phyloP scores from a whole-genome alignment of 805 yeast species.

The Cyberlindnera americana region DNA sequence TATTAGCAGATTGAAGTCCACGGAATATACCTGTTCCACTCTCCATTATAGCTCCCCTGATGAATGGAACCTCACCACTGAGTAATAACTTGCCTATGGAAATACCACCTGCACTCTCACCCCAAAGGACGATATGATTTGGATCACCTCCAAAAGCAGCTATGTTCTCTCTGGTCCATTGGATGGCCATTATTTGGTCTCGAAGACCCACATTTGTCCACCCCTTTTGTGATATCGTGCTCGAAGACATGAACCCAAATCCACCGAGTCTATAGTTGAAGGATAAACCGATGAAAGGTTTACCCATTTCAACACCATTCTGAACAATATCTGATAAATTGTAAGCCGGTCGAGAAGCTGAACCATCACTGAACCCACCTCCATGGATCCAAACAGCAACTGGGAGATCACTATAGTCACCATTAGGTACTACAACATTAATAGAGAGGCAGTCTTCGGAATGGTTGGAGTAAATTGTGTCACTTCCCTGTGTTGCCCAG shows the following conservation, averaged over 20 bases:
- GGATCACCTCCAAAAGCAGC: slow-evolving; percentile 36
- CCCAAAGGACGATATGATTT: slow-evolving; percentile 33
- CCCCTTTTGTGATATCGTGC: slow-evolving; percentile 26
- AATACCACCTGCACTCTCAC: slow-evolving; percentile 36
- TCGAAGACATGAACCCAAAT: slow-evolving; percentile 31
- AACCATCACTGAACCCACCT: slow-evolving; percentile 32
- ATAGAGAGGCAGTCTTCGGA: slow-evolving; percentile 31
- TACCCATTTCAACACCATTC: slow-evolving; percentile 17
- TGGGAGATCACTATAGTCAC: slow-evolving; percentile 24
- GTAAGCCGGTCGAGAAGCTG: slow-evolving; percentile 17
- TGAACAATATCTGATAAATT: slow-evolving; percentile 19
- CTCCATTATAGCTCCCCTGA: slow-evolving; percentile 21
- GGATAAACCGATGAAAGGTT: slow-evolving; percentile 31
- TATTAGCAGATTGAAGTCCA: slow-evolving; percentile 2
- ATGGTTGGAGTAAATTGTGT: slow-evolving; percentile 10
- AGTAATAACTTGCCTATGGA: slow-evolving; percentile 16
- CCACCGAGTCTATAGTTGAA: slow-evolving; percentile 37
- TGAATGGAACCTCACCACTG: slow-evolving; percentile 9
- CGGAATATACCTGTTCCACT: slow-evolving; percentile 11
- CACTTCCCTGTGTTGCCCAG: slow-evolving; percentile 11
- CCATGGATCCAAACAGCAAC: slow-evolving; percentile 35
- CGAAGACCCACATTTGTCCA: slow-evolving; percentile 32
- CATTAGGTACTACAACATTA: slow-evolving; percentile 27
- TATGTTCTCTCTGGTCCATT: slow-evolving; percentile 36
- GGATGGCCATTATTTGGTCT: slow-evolving; percentile 34